A percentile compares a stretch with the other conserved stretches of the same genome.
Evolutionary conservation across 768 basidiomycete species (phyloP).

Genomic region (Amanita inopinata): DNA sequence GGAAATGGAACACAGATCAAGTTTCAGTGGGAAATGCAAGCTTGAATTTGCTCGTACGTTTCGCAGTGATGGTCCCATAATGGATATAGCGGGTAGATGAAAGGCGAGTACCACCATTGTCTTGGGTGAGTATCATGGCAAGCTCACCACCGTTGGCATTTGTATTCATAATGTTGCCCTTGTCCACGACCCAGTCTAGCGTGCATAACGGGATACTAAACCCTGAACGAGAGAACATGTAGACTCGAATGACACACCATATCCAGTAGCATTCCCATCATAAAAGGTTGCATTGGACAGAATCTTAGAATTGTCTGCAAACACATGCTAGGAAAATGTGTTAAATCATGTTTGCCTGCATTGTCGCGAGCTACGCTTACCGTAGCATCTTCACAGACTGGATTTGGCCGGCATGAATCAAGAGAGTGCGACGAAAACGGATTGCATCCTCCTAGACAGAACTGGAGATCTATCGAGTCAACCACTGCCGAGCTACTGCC

Average conservation of each 20-base stretch:
- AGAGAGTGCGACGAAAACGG: constrained; percentile 58
- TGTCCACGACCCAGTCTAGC: constrained; percentile 71
- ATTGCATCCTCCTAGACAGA: constrained; percentile 83
- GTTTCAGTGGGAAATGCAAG: background rate
- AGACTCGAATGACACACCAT: too few species aligned
- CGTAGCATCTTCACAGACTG: constrained; percentile 55
- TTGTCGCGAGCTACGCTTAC: constrained; percentile 25
- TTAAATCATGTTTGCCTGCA: constrained; percentile 1
- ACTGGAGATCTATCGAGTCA: constrained; percentile 28
- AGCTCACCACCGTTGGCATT: constrained; percentile 56
- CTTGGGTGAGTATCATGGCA: constrained; percentile 55
- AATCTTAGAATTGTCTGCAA: constrained; percentile 57
- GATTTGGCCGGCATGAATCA: constrained; percentile 60
- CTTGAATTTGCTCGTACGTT: constrained; percentile 26
- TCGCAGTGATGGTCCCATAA: constrained; percentile 68
- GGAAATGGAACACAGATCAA: background rate
- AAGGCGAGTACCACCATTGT: constrained; percentile 67
- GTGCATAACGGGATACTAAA: too few species aligned
- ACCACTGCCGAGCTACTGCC: background rate
- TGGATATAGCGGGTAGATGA: constrained; percentile 76
- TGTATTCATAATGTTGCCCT: constrained; percentile 56
- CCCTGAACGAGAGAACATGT: too few species aligned
- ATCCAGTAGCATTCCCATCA: constrained; percentile 64
- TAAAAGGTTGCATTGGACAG: constrained; percentile 56
- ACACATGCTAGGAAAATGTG: constrained; percentile 36